A percentile compares a stretch with the other conserved stretches of the same genome.
Evolutionary conservation across 2,329 filamentous ascomycete genomes (phyloP).

Genomic region (Neoascochyta sp.): DNA sequence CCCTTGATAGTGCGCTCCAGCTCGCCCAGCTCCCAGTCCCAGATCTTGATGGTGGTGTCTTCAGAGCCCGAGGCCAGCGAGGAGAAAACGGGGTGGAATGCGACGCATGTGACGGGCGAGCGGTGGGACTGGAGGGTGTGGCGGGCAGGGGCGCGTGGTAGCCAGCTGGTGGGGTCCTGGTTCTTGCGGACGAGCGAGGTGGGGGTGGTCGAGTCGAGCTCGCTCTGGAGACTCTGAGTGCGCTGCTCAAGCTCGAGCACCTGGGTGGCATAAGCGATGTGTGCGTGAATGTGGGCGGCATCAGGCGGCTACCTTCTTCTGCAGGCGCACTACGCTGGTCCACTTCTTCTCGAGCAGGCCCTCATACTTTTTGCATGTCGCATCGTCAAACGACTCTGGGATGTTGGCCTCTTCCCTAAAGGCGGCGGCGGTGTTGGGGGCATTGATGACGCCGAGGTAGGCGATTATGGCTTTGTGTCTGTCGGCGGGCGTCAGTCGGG

Average conservation of each 20-base stretch:
- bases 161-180: slow-evolving; percentile 80
- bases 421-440: slow-evolving; percentile 65
- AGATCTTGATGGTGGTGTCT: slow-evolving; percentile 92
- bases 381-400: slow-evolving; percentile 69
- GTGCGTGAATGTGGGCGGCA: background rate
- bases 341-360: slow-evolving; percentile 95
- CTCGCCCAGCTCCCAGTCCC: slow-evolving; percentile 94
- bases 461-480: slow-evolving; percentile 94
- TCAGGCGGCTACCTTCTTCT: slow-evolving; percentile 72
- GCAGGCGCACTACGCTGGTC: slow-evolving; percentile 89
- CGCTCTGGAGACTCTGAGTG: slow-evolving; percentile 68
- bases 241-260: slow-evolving; percentile 90
- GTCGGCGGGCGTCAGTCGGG: slow-evolving; percentile 18
- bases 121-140: slow-evolving; percentile 83
- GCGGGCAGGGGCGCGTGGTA: slow-evolving; percentile 76
- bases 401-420: slow-evolving; percentile 75
- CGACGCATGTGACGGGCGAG: slow-evolving; percentile 76
- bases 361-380: slow-evolving; percentile 90
- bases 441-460: slow-evolving; percentile 72
- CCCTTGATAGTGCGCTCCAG: slow-evolving; percentile 87
- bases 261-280: slow-evolving; percentile 45
- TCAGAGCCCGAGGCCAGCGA: slow-evolving; percentile 87
- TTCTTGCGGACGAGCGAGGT: slow-evolving; percentile 73
- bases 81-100: slow-evolving; percentile 89
- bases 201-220: slow-evolving; percentile 79